Evolutionary conservation across 1,139 yeast genomes (phyloP).

Genomic region (Entelexis sorbosivorans): DNA sequence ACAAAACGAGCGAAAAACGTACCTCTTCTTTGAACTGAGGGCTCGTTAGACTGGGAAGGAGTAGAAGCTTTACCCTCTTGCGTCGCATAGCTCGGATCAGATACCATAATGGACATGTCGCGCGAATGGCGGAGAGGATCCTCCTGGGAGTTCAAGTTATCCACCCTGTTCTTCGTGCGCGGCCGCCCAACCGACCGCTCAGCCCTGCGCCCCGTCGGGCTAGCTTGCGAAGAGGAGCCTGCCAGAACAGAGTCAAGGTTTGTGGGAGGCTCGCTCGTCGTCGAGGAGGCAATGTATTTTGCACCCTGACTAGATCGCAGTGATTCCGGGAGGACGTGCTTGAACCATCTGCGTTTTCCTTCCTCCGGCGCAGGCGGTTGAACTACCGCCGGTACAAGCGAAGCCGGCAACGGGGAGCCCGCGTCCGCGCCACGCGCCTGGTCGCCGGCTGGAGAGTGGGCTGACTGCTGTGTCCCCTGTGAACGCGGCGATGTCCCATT

Average conservation of each 20-base stretch:
- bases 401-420: no score
- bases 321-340: not conserved
- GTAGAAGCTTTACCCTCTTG: no score
- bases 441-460: no score
- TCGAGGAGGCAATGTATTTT: not conserved
- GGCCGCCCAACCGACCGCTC: not conserved
- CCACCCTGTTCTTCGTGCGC: not conserved
- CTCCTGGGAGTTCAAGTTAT: not conserved
- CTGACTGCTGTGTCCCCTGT: not conserved
- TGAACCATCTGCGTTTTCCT: not conserved
- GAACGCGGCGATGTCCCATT: no score
- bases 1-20: slow-evolving; percentile 2
- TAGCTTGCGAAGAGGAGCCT: not conserved
- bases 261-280: not conserved
- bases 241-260: not conserved
- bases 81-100: not conserved
- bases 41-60: not conserved
- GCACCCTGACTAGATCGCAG: not conserved
- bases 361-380: no score
- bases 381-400: no score
- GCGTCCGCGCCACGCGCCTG: no score
- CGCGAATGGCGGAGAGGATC: not conserved
- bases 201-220: not conserved
- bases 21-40: not conserved
- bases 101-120: not conserved